Evolutionary conservation across 2,329 filamentous ascomycete genomes (phyloP), one percentile per base, ranked within the genome.

Genomic region (Sarocladium strictum): DNA sequence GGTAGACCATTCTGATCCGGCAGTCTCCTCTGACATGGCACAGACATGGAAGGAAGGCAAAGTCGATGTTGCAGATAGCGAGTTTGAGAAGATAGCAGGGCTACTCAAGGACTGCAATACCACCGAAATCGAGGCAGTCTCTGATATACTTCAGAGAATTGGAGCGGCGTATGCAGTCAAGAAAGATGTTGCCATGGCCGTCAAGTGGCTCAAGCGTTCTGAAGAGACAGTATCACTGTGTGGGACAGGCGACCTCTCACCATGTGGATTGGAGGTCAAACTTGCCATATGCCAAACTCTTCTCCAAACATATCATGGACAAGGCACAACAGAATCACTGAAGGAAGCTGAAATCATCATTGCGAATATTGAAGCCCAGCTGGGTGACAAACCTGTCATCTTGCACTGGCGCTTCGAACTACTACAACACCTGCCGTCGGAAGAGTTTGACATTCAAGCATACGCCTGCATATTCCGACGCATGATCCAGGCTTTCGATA

Each of bases 11-110:
- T 5, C 23, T 51, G 47, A 21, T 23, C 10, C 26, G 21, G 11
- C 3, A 15, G 6, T 51, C 17, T 10, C 15, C 12, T 15, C 47
- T 33, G 47, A 35, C 6, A 35, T 35, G 17, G 47, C 10, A 17
- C 51, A 93, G 89, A 80, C 85, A 27, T 96, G 86, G 84, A 83
- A 84, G 61, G 85, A 91, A 63, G 76, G 81, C 38, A 81, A 86
- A 38, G 74, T 87, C 14, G 87, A 93, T 55, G 79, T 91, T 49
- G 89, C 89, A 26, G 89, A 96, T 54, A 83, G 90, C 66, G 83
- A 94, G 76, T 92, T 86, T 67, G 19, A 7, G 27, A 51, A 21
- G 24, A 35, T 21, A 3, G 4, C 4, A 61, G 70, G 57, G n/a
- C 66, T 70, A 10, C 67, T 61, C 35, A 63, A 62, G 21, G 62